Percentiles rank a stretch among this genome's conserved stretches.
phyloP scores from a whole-genome alignment of 2,329 filamentous ascomycete genomes.

The Hymenotorrendiella dingleyae region DNA sequence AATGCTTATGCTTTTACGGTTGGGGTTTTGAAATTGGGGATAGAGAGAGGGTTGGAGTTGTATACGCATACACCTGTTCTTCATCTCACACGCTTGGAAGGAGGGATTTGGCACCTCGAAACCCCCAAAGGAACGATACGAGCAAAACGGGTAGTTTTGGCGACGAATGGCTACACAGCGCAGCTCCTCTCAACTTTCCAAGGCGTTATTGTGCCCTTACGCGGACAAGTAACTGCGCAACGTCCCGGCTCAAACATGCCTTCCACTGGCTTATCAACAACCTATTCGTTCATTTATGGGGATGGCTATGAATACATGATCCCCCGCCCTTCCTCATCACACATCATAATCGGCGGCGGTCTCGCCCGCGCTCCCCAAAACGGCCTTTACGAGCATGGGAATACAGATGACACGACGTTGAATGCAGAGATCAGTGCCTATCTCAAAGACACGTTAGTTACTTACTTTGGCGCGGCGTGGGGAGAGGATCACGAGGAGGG shows the following conservation, averaged over 20 bases:
- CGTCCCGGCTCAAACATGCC: conserved; percentile 28
- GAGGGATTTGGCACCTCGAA: conserved; percentile 33
- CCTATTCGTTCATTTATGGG: conserved; percentile 49
- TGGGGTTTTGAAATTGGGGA: conserved; percentile 21
- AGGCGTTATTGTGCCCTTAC: conserved; percentile 40
- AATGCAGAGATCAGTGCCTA: conserved; percentile 22
- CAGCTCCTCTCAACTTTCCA: conserved; percentile 38
- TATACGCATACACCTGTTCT: conserved; percentile 24
- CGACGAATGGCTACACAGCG: conserved; percentile 49
- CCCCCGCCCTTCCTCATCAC: conserved; percentile 42
- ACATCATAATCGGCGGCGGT: conserved; percentile 30
- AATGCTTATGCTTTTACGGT: conserved; percentile 28
- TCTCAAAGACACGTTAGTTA: conserved; percentile 22
- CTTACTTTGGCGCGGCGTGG: conserved; percentile 36
- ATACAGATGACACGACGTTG: conserved; percentile 36
- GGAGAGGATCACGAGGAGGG: conserved; percentile 37
- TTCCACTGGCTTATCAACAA: conserved; percentile 22
- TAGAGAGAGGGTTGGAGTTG: conserved; percentile 23
- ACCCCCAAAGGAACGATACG: conserved; percentile 39
- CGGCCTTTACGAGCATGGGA: conserved; percentile 34
- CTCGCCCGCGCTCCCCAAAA: conserved; percentile 16
- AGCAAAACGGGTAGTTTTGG: conserved; percentile 41
- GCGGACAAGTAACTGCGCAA: conserved; percentile 45
- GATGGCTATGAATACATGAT: conserved; percentile 64
- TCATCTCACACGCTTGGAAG: conserved; percentile 13